phyloP scores from a whole-genome alignment of 1,284 basidiomycete species.

The Naganishia liquefaciens region DNA sequence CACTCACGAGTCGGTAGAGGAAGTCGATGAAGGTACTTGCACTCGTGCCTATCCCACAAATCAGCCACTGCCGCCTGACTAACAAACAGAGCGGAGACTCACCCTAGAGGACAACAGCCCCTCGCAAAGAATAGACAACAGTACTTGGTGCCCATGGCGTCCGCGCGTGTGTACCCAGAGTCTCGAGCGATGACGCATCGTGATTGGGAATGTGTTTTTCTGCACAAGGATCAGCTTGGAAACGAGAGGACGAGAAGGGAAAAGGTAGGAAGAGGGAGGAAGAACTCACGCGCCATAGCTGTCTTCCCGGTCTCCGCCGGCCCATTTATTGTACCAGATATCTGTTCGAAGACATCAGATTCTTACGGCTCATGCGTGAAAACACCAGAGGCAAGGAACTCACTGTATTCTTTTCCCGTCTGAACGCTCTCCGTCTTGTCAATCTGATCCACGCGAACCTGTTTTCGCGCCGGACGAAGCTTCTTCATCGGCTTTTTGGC shows the following conservation, averaged over 20 bases:
- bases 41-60: conserved; percentile 67
- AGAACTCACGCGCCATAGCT: conserved; percentile 78
- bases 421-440: conserved; percentile 84
- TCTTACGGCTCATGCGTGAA: too few species aligned
- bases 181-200: conserved; percentile 87
- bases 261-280: background rate
- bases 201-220: conserved; percentile 72
- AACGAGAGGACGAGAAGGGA: conserved; percentile 10
- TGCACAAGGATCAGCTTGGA: conserved; percentile 48
- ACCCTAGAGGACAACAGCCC: conserved; percentile 94
- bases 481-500: conserved; percentile 43
- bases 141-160: conserved; percentile 87
- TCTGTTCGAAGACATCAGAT: conserved; percentile 58
- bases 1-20: conserved; percentile 63
- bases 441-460: conserved; percentile 84
- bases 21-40: conserved; percentile 87
- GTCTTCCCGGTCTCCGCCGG: conserved; percentile 90
- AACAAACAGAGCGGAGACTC: conserved; percentile 32
- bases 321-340: conserved; percentile 99
- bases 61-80: background rate
- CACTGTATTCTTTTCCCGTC: conserved; percentile 92
- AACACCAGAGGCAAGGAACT: conserved; percentile 48
- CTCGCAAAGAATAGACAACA: conserved; percentile 93
- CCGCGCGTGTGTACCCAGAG: conserved; percentile 87
- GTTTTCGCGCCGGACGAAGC: conserved; percentile 72